Base-by-base conservation (phyloP, 805 yeast genomes). In the Saturnispora serradocipensis region DNA sequence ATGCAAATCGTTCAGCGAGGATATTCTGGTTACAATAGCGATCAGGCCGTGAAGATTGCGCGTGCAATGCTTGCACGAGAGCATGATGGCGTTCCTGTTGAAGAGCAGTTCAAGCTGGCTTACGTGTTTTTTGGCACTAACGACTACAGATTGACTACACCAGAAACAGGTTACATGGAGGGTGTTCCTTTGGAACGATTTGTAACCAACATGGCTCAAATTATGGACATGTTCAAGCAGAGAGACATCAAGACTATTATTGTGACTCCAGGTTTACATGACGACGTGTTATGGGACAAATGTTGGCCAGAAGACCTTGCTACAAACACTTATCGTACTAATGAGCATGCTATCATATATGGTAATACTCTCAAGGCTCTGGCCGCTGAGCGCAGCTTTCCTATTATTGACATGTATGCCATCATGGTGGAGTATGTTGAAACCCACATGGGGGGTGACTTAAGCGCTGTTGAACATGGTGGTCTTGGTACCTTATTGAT, bases 91-190 rank as follows among this genome's bases (percentile, higher is more conserved):
- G 57, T 51, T 25, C 60, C 65, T 1, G 67, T 56, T 9, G 59
- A 52, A 5, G 62, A 65, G 39, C 61, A 64, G 53, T 67, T 78
- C 50, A 58, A 57, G 43, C 32, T 65, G 10, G 70, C 80, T 53
- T 76, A 80, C 6, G 67, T 88, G 3, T 88, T 84, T 62, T 80
- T 86, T 58, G 96, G 96, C 3, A 76, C 95, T 18, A 88, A 88
- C 61, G 97, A 88, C 62, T 72, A 75, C 8, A 55, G 67, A 4
- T 13, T 35, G 5, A 43, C 43, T 6, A 61, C 61, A 5, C 70
- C 64, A 1, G 75, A 73, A 5, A 60, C 61, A 3, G 82, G 78
- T 58, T 54, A 58, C 45, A 48, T 34, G 6, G 66, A 61, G 46
- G 61, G 57, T 49, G 88, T 86, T 9, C 76, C 78, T 1, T 20